Base-by-base conservation (phyloP, 208 protist genomes). In the Willaertia magna region DNA sequence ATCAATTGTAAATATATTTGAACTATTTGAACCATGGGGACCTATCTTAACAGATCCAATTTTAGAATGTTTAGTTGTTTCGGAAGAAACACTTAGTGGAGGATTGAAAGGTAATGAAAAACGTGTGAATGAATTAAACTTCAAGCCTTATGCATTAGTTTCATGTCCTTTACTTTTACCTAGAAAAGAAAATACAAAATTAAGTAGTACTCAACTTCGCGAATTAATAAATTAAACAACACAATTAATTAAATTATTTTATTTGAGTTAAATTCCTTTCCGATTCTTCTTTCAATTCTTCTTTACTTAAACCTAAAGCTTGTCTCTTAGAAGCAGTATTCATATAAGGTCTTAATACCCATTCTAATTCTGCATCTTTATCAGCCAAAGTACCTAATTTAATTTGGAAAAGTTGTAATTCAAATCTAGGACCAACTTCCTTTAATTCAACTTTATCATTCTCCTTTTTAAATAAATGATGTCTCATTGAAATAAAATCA, bases 401-500 rank as follows among this genome's bases (percentile, higher is more conserved):
- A 42, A 99, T 96, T 81, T 97, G 92, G 89, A 98, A 99, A 26
- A 98, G 95, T 46, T 91, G 91, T 76, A 99, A 87, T 88, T 99
- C 97, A 89, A 99, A 99, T 34, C 98, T 94, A 18, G 98, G 98
- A 1, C 98, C 98, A 52, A 99, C 90, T 91, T 99, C 98, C 26
- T 91, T 95, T 84, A 99, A 89, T 84, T 97, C 91, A 59, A 99
- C 95, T 40, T 97, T 87, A 59, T 93, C 88, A 40, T 86, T 87
- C 7, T 43, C 34, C 79, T 97, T 95, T 51, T 89, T 90, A 88
- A 96, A 99, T 12, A 93, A 94, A 91, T 99, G 98, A 89, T 99
- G 97, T 51, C 97, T 93, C 90, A 99, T 98, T 78, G 95, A 97
- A 88, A 99, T 99, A 88, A 95, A 99, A 89, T 99, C 98, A 81